Base-by-base conservation (phyloP, 164 flowering plant genomes). In the Houttuynia cordata region DNA sequence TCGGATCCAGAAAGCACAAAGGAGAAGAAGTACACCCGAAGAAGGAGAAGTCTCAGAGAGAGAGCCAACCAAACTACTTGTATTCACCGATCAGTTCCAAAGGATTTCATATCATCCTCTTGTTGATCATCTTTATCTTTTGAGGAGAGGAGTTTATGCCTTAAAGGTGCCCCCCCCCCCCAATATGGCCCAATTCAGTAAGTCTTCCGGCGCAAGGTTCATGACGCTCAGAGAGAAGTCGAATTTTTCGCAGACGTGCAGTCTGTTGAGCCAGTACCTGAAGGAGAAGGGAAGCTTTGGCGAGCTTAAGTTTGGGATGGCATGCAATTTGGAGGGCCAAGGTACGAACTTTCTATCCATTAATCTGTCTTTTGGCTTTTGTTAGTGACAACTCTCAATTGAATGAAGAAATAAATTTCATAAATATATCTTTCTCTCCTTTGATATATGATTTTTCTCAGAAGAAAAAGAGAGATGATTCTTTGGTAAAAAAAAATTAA, bases 231-330 rank as follows among this genome's bases (percentile, higher is more conserved):
- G 61, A 57, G 82, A 74, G 68, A 79, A 72, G 67, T 59, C 84
- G 10, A 79, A 65, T 61, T 88, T 85, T 71, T 61, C 81, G 1
- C 82, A 73, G 70, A 88, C 78, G 3, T 87, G 91, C 63, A 82
- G 47, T 59, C 67, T 80, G 50, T 71, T 88, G 72, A 83, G 89
- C 60, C 84, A 78, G 72, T 88, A 85, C 69, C 34, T 88, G 70
- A 88, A 85, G 69, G 84, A 78, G 73, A 75, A 76, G 13, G 83
- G 85, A 4, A 55, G 72, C 22, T 70, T 82, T 14, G 80, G 83
- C 62, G 86, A 82, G 64, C 78, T 86, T 53, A 77, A 62, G 56
- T 74, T 81, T 24, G 81, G 79, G 10, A 72, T 80, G 57, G 61
- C 63, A 54, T 60, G 69, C 69, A 63, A 37, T 67, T 39, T 41